Base-by-base conservation (phyloP, 441 rosid genomes). In the Jatropha multifida region DNA sequence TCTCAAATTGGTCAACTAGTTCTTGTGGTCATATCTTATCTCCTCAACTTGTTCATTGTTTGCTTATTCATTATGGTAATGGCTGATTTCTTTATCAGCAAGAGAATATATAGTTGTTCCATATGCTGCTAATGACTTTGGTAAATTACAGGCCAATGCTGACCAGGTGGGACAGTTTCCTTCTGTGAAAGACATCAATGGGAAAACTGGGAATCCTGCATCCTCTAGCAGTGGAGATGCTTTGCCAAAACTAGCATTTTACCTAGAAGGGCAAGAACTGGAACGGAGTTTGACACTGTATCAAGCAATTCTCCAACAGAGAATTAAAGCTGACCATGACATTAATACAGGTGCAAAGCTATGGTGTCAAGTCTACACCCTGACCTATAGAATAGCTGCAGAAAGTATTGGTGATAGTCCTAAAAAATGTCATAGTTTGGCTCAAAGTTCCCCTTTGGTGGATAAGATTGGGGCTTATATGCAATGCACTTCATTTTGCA, bases 291-390 rank as follows among this genome's bases (percentile, higher is more conserved):
- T 84, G 83, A 86, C 98, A 27, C 71, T 96, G 49, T 96, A 90
- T 86, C 99, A 96, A 82, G 93, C 92, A 71, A 84, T 96, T 77
- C 89, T 96, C 82, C 92, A 85, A 75, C 94, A 88, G 76, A 85
- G 82, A 80, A 77, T 94, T 40, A 88, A 84, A 83, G 84, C 88
- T 64, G 91, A 85, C 74, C 79, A 52, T 56, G 98, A 91, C 77
- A 76, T 81, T 26, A 77, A 82, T 74, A 68, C 79, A 13, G 82
- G 87, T 66, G 65, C 85, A 26, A 90, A 85, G 77, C 67, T 92
- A 62, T 92, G 95, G 94, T 86, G 84, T 84, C 94, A 84, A 81
- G 80, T 84, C 46, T 87, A 89, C 83, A 83, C 83, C 55, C 66
- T 96, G 76, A 91, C 90, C 52, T 96, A 90, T 69, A 86, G 83